Conservation (phyloP, 306 rosid species). For the Leucaena leucocephala region DNA sequence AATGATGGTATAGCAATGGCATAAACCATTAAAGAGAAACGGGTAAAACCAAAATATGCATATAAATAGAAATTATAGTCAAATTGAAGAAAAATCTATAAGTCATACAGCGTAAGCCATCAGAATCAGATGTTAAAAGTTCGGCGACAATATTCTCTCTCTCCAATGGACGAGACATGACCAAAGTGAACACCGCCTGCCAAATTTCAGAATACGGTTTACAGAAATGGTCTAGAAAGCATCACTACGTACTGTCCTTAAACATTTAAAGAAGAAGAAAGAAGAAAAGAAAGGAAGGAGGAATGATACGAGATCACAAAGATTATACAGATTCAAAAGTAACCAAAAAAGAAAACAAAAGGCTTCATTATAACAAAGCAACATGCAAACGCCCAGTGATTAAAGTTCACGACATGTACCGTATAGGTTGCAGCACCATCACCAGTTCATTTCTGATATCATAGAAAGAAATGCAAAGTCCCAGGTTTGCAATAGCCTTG, state of each 20-base stretch:
- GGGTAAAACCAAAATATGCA: conserved; percentile 5
- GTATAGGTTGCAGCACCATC: conserved; percentile 78
- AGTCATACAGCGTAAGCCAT: conserved; percentile 58
- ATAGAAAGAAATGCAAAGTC: conserved; percentile 73
- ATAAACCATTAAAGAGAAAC: neutral
- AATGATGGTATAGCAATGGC: neutral
- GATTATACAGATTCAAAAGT: neutral
- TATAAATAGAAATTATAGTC: conserved; percentile 16
- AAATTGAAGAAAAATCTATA: conserved; percentile 16
- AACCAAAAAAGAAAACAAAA: neutral
- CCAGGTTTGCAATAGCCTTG: conserved; percentile 75
- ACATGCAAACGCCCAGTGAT: neutral
- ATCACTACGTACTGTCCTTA: neutral
- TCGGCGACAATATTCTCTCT: conserved; percentile 72
- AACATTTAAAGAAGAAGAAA: neutral
- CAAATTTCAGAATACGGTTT: conserved; percentile 24
- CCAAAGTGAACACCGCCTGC: conserved; percentile 67
- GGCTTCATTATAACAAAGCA: neutral
- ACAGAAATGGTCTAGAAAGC: conserved; percentile 1
- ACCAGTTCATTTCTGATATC: conserved; percentile 50
- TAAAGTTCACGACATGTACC: conserved; percentile 44
- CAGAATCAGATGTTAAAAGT: conserved; percentile 57
- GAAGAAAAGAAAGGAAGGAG: neutral
- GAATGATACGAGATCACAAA: neutral
- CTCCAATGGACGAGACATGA: conserved; percentile 74